Evolutionary conservation across 352 stramenopile species (phyloP), one percentile per base, ranked within the genome.

Genomic region (Pythium brachiatum): DNA sequence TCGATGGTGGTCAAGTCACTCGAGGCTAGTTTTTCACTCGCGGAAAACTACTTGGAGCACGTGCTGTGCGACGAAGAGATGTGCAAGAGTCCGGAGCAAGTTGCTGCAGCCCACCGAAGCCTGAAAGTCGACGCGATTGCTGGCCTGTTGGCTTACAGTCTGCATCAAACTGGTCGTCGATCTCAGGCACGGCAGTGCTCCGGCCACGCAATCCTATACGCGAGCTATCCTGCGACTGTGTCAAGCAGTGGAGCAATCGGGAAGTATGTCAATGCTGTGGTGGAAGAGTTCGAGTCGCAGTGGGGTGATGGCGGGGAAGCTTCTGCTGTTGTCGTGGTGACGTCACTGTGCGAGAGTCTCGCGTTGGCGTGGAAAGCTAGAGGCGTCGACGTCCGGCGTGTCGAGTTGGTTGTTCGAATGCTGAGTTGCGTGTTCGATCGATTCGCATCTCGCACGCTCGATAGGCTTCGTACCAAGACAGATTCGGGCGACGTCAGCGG

Each of bases 41-140:
- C 63, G 0, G 77, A 89, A 57, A 79, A 65, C 41, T 90, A 83
- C 52, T 59, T 90, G 18, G 75, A 92, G 54, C 81, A 87, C 54
- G 64, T 89, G 2, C 85, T 90, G 77, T 82, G 76, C 61, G 76
- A 69, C 36, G 62, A 75, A 2, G 4, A 54, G 34, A 48, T 32
- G 4, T 23, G 23, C 23, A 61, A 53, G 15, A 57, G 31, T 13
- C 34, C 52, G 36, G 39, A 15, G 12, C 21, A 62, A 23, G 36
- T 87, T 29, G 53, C 73, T 20, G 68, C 69, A 27, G 70, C 72
- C 16, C 77, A 92, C 39, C 25, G 25, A 2, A 66, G 81, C n/a
- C 62, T 92, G 18, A 88, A 86, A 56, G 62, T 75, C 18, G 80
- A 90, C 58, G 68, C 74, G 23, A 79, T 92, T 39, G 77, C 68